These are phyloP conservation scores for Hypomontagnella submonticulosa DNA, from an alignment of 495 filamentous ascomycete species.

Conservation along the genomic window DNA sequence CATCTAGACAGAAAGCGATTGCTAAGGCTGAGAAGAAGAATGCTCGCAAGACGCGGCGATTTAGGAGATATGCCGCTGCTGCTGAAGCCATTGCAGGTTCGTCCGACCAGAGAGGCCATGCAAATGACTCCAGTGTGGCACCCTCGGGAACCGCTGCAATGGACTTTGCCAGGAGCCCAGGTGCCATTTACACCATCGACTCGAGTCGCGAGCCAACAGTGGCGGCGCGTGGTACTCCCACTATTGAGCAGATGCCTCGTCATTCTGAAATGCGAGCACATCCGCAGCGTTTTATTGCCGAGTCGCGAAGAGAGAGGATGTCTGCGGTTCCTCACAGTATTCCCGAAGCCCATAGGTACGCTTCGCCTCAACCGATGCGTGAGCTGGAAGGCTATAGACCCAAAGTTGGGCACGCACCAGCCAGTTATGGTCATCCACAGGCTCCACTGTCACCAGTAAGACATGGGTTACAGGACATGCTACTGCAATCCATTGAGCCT, in stretches of 20 bases:
- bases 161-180: conserved; percentile 41
- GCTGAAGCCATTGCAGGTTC: conserved; percentile 46
- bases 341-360: conserved; percentile 14
- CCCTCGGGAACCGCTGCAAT: conserved; percentile 21
- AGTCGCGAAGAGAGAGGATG: conserved; percentile 15
- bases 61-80: conserved; percentile 50
- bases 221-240: conserved; percentile 26
- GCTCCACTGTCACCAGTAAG: conserved; percentile 36
- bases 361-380: conserved; percentile 30
- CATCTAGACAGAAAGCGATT: conserved; percentile 30
- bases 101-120: conserved; percentile 21
- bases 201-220: conserved; percentile 37
- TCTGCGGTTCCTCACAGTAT: conserved; percentile 6
- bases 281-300: conserved; percentile 20
- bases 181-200: conserved; percentile 31
- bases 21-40: conserved; percentile 38
- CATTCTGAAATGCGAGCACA: conserved; percentile 29
- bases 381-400: conserved; percentile 34
- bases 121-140: conserved; percentile 28
- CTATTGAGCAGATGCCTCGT: conserved; percentile 27
- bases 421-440: conserved; percentile 22
- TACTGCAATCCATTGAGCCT: conserved; percentile 48
- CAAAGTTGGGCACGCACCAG: conserved; percentile 48
- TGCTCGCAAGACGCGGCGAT: conserved; percentile 46
- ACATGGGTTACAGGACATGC: conserved; percentile 45